These are phyloP conservation scores for Tillandsia leiboldiana DNA, from an alignment of 176 grass and related monocot genomes.

Conservation along the genomic window DNA sequence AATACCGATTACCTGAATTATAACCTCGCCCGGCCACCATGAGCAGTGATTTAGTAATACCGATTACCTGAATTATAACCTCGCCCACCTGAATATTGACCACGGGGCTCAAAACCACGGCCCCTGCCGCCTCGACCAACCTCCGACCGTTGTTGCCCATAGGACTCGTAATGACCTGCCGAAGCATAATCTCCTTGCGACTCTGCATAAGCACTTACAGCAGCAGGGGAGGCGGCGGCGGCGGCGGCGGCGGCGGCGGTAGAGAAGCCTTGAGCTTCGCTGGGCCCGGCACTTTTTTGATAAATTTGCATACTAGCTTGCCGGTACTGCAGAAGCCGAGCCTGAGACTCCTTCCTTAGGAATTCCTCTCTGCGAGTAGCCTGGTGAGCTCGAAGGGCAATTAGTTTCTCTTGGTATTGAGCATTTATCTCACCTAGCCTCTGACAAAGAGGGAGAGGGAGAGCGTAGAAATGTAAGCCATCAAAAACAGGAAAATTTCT, in stretches of 20 bases:
- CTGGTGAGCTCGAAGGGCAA: conserved; percentile 53
- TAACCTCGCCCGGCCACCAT: conserved; percentile 42
- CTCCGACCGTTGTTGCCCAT: conserved; percentile 26
- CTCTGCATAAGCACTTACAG: conserved; percentile 36
- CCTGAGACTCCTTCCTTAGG: conserved; percentile 58
- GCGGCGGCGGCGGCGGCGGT: conserved; percentile 5
- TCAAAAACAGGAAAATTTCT: conserved; percentile 2
- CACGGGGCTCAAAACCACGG: conserved; percentile 35
- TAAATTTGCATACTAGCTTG: conserved; percentile 45
- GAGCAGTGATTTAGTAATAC: conserved; percentile 33
- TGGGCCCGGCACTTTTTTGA: conserved; percentile 3
- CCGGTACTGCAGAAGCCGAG: conserved; percentile 78
- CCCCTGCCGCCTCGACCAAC: conserved; percentile 32
- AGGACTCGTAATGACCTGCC: conserved; percentile 35
- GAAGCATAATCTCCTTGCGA: conserved; percentile 39
- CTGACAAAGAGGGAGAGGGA: conserved; percentile 31
- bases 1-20: conserved; percentile 51
- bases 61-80: conserved; percentile 64
- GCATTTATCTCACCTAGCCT: conserved; percentile 82
- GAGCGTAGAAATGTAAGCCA: neutral
- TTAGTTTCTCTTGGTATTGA: conserved; percentile 66
- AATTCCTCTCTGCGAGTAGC: conserved; percentile 67
- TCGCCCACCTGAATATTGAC: conserved; percentile 56
- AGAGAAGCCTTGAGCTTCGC: conserved; percentile 4
- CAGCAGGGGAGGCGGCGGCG: conserved; percentile 5